Base-by-base conservation (phyloP, 345 rosid species). In the Heritiera littoralis region DNA sequence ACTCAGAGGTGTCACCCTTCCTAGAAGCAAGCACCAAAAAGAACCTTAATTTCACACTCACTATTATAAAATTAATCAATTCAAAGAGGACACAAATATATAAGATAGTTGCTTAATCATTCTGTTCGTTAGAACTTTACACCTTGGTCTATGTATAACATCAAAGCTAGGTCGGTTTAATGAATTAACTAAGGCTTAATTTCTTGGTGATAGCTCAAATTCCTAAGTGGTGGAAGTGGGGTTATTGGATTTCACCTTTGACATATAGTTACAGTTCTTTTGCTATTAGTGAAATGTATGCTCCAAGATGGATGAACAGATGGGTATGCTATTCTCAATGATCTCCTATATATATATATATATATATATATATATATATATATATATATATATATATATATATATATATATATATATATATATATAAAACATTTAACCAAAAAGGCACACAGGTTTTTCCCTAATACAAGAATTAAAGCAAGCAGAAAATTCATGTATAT, bases 151-250 rank as follows among this genome's bases (percentile, higher is more conserved):
- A 66, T 12, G 28, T 14, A 58, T 17, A 58, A 74, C 32, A 7
- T 18, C 13, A 73, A 73, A 55, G 77, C 49, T 12, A 74, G 51
- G 20, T 12, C 10, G 5, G 30, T 55, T 38, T 32, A 12, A 35
- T 38, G 11, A 9, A 61, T 7, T 76, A 58, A 48, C 0, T 13
- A 10, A 46, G 46, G 70, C 76, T 32, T 71, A 17, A 52, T 74
- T 38, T 17, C 18, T 60, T 80, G 28, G 18, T 74, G 68, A 85
- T 86, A 92, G 98, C 80, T 67, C 48, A 88, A 48, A 91, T 96
- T 78, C 99, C 97, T 32, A 72, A 8, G n/a, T 92, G 99, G 95
- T 94, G 97, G 98, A 66, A 69, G 58, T 96, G 97, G 99, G 98
- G 88, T 72, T 90, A 96, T 68, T 96, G 99, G 99, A 78, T 91